These are phyloP conservation scores for Lepidium aucheri DNA, from an alignment of 345 rosid species.

Conservation along the genomic window DNA sequence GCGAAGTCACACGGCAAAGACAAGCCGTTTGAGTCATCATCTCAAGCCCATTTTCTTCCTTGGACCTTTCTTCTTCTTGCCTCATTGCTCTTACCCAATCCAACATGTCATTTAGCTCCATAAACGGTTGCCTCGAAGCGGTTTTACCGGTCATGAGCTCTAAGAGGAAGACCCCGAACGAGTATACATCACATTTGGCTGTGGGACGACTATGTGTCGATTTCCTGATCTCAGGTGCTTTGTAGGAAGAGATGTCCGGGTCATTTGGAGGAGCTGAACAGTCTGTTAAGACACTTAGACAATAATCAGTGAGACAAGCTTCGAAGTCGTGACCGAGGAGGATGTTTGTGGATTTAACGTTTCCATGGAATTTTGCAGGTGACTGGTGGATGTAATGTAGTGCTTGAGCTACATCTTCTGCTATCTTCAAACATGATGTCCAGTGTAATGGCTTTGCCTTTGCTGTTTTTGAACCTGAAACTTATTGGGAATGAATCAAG, in stretches of 20 bases:
- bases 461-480: conserved; percentile 64
- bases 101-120: conserved; percentile 52
- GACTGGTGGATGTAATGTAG: conserved; percentile 73
- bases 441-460: conserved; percentile 87
- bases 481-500: not conserved
- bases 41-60: conserved; percentile 50
- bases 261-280: conserved; percentile 18
- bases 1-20: conserved; percentile 64
- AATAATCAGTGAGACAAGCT: conserved; percentile 78
- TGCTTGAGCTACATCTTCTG: conserved; percentile 86
- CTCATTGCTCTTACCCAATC: conserved; percentile 77
- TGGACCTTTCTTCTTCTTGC: conserved; percentile 35
- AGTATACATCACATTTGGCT: conserved; percentile 65
- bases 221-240: conserved; percentile 75
- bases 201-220: conserved; percentile 36
- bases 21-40: conserved; percentile 81
- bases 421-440: conserved; percentile 94
- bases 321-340: conserved; percentile 86
- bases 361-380: conserved; percentile 63
- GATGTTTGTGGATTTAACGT: conserved; percentile 74
- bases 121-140: conserved; percentile 73
- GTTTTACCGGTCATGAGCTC: conserved; percentile 72
- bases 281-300: conserved; percentile 57
- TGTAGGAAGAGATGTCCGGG: conserved; percentile 61
- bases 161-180: conserved; percentile 68